These are phyloP conservation scores for Rhizoclosmatium globosum DNA, from an alignment of 192 early-diverging fungal genomes.

Conservation along the genomic window DNA sequence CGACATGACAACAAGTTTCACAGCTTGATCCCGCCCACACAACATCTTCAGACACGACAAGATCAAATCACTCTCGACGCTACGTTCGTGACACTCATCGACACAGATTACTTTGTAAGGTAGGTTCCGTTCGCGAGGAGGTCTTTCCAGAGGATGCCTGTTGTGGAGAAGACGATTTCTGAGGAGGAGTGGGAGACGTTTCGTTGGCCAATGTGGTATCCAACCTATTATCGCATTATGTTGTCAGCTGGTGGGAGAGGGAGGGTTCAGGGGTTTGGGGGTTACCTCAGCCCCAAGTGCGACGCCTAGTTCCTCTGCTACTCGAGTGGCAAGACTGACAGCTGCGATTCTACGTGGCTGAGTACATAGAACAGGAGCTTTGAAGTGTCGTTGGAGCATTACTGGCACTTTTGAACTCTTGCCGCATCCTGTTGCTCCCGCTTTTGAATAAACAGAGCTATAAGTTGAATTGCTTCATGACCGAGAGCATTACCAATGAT, in stretches of 20 bases:
- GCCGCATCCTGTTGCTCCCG: neutral
- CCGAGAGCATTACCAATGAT: neutral
- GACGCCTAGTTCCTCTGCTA: slow-evolving; percentile 77
- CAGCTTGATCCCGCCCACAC: too few relatives aligned
- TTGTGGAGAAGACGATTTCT: neutral
- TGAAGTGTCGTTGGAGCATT: slow-evolving; percentile 2
- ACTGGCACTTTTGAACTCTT: neutral
- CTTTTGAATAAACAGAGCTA: neutral
- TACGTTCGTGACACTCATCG: too few relatives aligned
- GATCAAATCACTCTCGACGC: too few relatives aligned
- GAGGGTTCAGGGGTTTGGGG: too few relatives aligned
- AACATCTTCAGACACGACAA: too few relatives aligned
- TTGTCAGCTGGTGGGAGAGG: too few relatives aligned
- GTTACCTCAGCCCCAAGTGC: slow-evolving; percentile 20
- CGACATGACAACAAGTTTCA: too few relatives aligned
- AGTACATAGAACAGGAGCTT: slow-evolving; percentile 50
- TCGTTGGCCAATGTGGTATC: slow-evolving; percentile 1
- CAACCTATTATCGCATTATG: neutral
- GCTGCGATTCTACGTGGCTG: slow-evolving; percentile 90
- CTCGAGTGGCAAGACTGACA: slow-evolving; percentile 85
- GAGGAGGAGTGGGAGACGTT: neutral
- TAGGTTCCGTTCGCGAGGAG: too few relatives aligned
- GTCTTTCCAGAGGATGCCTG: too few relatives aligned
- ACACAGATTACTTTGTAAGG: too few relatives aligned
- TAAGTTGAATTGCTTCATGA: neutral